These are phyloP conservation scores for Beauveria scarabaeidicola DNA, from an alignment of 2,329 filamentous ascomycete species.

Conservation along the genomic window DNA sequence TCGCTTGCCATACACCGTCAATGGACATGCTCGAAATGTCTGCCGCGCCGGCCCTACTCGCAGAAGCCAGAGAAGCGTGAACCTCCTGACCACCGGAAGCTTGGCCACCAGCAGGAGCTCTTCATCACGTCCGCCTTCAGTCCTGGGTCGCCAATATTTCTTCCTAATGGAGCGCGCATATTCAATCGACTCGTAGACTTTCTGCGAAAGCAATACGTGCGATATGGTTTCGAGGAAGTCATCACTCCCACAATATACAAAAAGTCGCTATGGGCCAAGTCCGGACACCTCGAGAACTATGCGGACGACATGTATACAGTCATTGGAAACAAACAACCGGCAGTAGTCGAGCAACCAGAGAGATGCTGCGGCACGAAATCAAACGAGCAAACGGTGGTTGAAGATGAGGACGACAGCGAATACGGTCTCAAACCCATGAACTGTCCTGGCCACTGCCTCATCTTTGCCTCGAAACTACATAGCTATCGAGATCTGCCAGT, in stretches of 20 bases:
- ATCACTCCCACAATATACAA: conserved; percentile 90
- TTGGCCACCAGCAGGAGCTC: conserved; percentile 60
- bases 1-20: conserved; percentile 14
- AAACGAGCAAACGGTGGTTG: conserved; percentile 14
- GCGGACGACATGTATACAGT: conserved; percentile 90
- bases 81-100: conserved; percentile 49
- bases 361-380: conserved; percentile 8
- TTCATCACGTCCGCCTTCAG: conserved; percentile 74
- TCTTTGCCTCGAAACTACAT: conserved; percentile 65
- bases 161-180: conserved; percentile 71
- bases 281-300: conserved; percentile 83
- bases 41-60: conserved; percentile 22
- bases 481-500: conserved; percentile 77
- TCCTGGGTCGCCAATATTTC: conserved; percentile 76
- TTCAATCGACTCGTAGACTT: conserved; percentile 80
- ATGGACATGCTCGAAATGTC: conserved; percentile 26
- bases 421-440: conserved; percentile 92
- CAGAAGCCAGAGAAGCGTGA: conserved; percentile 22
- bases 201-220: conserved; percentile 72
- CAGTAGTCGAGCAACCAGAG: background rate
- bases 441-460: conserved; percentile 78
- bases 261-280: conserved; percentile 75
- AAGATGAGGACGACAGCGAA: conserved; percentile 56
- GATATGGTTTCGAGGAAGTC: conserved; percentile 81
- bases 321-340: conserved; percentile 35